A percentile compares a stretch with the other conserved stretches of the same genome.
phyloP scores from a whole-genome alignment of 345 rosid genomes.

The Alliaria petiolata region DNA sequence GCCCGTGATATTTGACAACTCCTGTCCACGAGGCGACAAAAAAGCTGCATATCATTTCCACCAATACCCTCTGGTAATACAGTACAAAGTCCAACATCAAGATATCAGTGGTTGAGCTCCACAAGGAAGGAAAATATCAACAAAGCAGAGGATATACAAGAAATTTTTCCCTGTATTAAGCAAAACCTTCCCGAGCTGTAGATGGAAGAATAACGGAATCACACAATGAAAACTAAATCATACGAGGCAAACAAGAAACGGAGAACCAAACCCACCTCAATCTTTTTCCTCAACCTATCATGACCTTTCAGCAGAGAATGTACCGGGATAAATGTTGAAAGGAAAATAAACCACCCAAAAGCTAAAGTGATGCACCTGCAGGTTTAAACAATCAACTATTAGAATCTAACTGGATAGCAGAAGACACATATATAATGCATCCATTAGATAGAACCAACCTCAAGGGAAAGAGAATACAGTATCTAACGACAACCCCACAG shows the following conservation, averaged over 20 bases:
- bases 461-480: slow-evolving; percentile 66
- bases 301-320: slow-evolving; percentile 74
- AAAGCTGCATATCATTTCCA: slow-evolving; percentile 97
- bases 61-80: slow-evolving; percentile 73
- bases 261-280: slow-evolving; percentile 62
- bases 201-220: neutral
- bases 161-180: neutral
- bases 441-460: slow-evolving; percentile 39
- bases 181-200: no score
- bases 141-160: neutral
- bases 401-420: neutral
- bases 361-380: slow-evolving; percentile 75
- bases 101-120: no score
- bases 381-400: neutral
- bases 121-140: neutral
- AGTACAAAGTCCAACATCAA: neutral
- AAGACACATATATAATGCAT: neutral
- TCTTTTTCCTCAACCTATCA: slow-evolving; percentile 68
- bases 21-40: slow-evolving; percentile 99
- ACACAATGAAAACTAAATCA: neutral
- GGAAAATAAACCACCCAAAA: slow-evolving; percentile 90
- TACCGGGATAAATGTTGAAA: slow-evolving; percentile 71
- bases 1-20: slow-evolving; percentile 89
- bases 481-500: slow-evolving; percentile 67
- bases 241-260: neutral